These are phyloP conservation scores for Lentinula boryana DNA, from an alignment of 768 basidiomycete genomes.

Conservation along the genomic window DNA sequence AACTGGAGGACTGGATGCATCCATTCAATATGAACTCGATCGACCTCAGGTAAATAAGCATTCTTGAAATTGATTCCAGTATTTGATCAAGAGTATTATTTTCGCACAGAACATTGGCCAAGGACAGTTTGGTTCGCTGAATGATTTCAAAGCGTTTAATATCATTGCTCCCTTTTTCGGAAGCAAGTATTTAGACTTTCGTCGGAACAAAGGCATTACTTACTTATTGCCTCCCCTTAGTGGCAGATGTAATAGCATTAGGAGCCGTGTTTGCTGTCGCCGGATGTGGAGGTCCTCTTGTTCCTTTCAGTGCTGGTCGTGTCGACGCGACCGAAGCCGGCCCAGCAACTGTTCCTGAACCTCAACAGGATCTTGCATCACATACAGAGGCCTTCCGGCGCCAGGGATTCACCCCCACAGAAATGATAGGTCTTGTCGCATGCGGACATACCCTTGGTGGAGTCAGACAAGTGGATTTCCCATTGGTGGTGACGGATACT, in stretches of 20 bases:
- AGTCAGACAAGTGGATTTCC: conserved; percentile 10
- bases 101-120: conserved; percentile 36
- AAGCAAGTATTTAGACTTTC: conserved; percentile 28
- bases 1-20: conserved; percentile 45
- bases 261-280: conserved; percentile 30
- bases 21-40: conserved; percentile 40
- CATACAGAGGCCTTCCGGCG: conserved; percentile 33
- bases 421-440: conserved; percentile 11
- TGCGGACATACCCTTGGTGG: conserved; percentile 11
- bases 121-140: conserved; percentile 37
- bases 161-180: conserved; percentile 32
- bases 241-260: conserved; percentile 39
- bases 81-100: not conserved
- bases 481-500: not conserved
- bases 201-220: too few relatives aligned
- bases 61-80: too few relatives aligned
- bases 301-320: conserved; percentile 36
- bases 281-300: conserved; percentile 40
- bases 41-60: conserved; percentile 28
- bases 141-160: conserved; percentile 34
- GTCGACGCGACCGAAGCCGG: conserved; percentile 33
- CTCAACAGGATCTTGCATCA: conserved; percentile 32
- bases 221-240: conserved; percentile 14
- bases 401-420: conserved; percentile 29
- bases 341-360: conserved; percentile 34